Evolutionary conservation across 23 red algal species (phyloP).

Genomic region (Chondrus crispus): DNA sequence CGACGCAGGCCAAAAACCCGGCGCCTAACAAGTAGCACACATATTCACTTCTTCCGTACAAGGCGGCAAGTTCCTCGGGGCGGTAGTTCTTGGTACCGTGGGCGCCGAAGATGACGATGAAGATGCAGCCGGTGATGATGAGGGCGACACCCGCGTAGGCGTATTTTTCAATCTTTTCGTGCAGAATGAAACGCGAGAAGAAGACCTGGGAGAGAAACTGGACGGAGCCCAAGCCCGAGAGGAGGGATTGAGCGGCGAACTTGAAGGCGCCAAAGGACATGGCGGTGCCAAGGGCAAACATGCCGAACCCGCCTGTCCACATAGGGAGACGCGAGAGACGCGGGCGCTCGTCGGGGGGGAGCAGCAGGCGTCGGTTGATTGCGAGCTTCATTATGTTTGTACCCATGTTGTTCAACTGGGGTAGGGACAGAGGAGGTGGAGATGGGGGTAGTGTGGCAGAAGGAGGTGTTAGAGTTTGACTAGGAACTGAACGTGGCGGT

Average conservation of each 20-base stretch:
- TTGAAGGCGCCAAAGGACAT: slow-evolving; percentile 84
- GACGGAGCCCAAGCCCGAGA: slow-evolving; percentile 79
- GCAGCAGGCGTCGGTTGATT: slow-evolving; percentile 76
- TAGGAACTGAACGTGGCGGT: not conserved
- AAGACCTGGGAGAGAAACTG: slow-evolving; percentile 88
- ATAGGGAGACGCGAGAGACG: slow-evolving; percentile 69
- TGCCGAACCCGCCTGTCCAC: slow-evolving; percentile 72
- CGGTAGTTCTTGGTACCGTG: slow-evolving; percentile 76
- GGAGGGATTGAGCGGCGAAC: slow-evolving; percentile 88
- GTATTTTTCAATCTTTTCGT: slow-evolving; percentile 66
- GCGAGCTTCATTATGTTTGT: slow-evolving; percentile 91
- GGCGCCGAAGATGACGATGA: slow-evolving; percentile 82
- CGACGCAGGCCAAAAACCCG: slow-evolving; percentile 63
- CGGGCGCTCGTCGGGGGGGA: slow-evolving; percentile 52
- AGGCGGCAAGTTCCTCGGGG: slow-evolving; percentile 77
- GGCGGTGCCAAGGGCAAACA: slow-evolving; percentile 79
- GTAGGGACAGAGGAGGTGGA: not conserved
- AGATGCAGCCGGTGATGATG: slow-evolving; percentile 75
- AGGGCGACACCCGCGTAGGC: slow-evolving; percentile 65
- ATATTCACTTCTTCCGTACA: slow-evolving; percentile 79
- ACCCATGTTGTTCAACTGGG: slow-evolving; percentile 70
- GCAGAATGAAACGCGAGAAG: slow-evolving; percentile 76
- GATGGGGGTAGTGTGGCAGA: not conserved
- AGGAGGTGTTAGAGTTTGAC: not conserved
- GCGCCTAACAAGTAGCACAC: slow-evolving; percentile 80